Base-by-base conservation (phyloP, 2,329 filamentous ascomycete genomes). In the Fusarium ramigenum region DNA sequence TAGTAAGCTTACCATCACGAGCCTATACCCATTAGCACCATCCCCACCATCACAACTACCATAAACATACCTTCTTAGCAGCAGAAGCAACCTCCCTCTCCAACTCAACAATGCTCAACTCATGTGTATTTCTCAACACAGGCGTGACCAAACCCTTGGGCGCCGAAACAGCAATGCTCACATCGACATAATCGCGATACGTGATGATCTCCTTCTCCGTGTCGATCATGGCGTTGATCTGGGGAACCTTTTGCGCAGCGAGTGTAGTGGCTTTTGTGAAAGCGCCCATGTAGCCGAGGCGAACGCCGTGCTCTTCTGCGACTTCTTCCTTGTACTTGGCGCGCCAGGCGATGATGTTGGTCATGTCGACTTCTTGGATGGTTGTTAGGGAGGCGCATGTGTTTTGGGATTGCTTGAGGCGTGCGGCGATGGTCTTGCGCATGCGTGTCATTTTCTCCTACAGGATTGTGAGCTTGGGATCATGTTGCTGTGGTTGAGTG, bases 1-100 rank as follows among this genome's bases (percentile, higher is more conserved):
- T 91, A 86, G 93, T 93, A 63, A 93, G 87, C 85, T 93, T 93
- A 80, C 91, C 91, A 73, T 93, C 92, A 46, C 90, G 87, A 70
- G 92, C 92, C 79, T 91, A 3, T 2, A 23, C 10, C 4, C 4
- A 8, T 67, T 21, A 70, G 59, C 19, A 36, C 5, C 25, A 19
- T 16, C 19, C 19, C 7, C 6, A 21, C 2, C 16, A 18, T 30
- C 25, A 21, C 0, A 2, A 9, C 15, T 9, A 16, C 3, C 9
- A 8, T 2, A 4, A 47, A 47, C 44, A 2, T 30, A 47, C 44
- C 80, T 90, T 87, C 75, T 87, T 84, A 37, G 90, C 92, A 79
- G 93, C 90, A 76, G 84, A 82, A 75, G 90, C 86, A 61, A 93
- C 87, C 50, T 91, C 91, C 56, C 90, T 87, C 74, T 80, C 79